phyloP scores from a whole-genome alignment of 2,329 filamentous ascomycete genomes.

The Exophiala calicioides region DNA sequence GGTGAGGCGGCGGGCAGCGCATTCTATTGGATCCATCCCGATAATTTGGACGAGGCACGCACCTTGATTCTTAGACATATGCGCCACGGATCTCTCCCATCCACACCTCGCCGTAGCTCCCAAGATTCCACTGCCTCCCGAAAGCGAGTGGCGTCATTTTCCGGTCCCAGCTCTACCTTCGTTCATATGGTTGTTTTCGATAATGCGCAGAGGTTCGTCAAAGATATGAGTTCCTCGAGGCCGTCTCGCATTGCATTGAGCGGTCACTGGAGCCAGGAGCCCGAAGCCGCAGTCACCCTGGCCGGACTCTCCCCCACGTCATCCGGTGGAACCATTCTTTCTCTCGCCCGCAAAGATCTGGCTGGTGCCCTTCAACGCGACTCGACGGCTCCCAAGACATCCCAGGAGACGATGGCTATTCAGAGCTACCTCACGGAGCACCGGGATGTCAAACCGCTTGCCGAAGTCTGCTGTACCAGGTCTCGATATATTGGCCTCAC shows the following conservation, averaged over 20 bases:
- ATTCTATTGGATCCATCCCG: slow-evolving; percentile 56
- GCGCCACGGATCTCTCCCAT: slow-evolving; percentile 36
- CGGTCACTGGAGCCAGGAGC: slow-evolving; percentile 25
- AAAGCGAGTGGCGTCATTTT: background rate
- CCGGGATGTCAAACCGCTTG: slow-evolving; percentile 48
- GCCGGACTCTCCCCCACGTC: slow-evolving; percentile 25
- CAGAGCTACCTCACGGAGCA: slow-evolving; percentile 46
- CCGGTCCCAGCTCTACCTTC: slow-evolving; percentile 31
- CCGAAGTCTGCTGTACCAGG: slow-evolving; percentile 47
- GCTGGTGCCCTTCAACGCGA: slow-evolving; percentile 19
- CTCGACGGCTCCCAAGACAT: slow-evolving; percentile 1
- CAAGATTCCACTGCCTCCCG: slow-evolving; percentile 28
- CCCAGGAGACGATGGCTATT: slow-evolving; percentile 18
- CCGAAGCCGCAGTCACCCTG: slow-evolving; percentile 33
- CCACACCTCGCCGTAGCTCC: slow-evolving; percentile 17
- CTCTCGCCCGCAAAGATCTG: slow-evolving; percentile 27
- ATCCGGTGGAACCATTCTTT: slow-evolving; percentile 18
- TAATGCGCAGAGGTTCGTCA: slow-evolving; percentile 48
- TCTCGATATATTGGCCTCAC: slow-evolving; percentile 51
- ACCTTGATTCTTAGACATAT: slow-evolving; percentile 54
- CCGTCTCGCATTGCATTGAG: slow-evolving; percentile 31
- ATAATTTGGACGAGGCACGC: slow-evolving; percentile 56
- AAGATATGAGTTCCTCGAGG: slow-evolving; percentile 25
- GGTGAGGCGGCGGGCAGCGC: slow-evolving; percentile 49
- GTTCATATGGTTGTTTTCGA: slow-evolving; percentile 50